These are phyloP conservation scores for Ustilago lituana DNA, from an alignment of 1,284 basidiomycete genomes.

Conservation along the genomic window DNA sequence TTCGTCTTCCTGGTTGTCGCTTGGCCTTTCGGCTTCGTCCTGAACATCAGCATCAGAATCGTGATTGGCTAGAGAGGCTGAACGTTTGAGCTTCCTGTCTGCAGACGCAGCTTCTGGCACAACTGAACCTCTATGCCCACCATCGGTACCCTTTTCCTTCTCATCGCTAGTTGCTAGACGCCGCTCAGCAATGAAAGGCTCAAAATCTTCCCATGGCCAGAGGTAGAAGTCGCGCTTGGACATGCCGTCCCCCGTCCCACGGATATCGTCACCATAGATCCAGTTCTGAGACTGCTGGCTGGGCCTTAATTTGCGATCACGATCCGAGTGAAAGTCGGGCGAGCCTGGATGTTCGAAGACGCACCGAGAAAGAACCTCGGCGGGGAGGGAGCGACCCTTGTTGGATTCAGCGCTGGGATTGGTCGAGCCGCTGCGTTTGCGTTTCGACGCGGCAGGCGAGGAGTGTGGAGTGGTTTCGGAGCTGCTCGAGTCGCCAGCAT, in stretches of 20 bases:
- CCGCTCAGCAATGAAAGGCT: slow-evolving; percentile 39
- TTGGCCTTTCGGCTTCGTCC: slow-evolving; percentile 5
- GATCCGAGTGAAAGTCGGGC: slow-evolving; percentile 36
- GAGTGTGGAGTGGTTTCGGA: slow-evolving; percentile 21
- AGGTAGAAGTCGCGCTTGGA: slow-evolving; percentile 44
- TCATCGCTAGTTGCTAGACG: slow-evolving; percentile 23
- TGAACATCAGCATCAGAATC: not conserved
- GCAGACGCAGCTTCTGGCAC: not conserved
- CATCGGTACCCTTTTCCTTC: slow-evolving; percentile 6
- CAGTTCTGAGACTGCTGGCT: slow-evolving; percentile 32
- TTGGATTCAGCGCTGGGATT: not conserved
- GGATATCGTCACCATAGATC: slow-evolving; percentile 38
- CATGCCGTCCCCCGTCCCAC: slow-evolving; percentile 46
- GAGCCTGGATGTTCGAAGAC: slow-evolving; percentile 43
- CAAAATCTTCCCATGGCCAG: slow-evolving; percentile 47
- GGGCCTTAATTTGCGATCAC: slow-evolving; percentile 16
- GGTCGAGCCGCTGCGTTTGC: slow-evolving; percentile 10
- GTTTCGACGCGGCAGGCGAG: slow-evolving; percentile 7
- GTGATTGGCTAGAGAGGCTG: slow-evolving; percentile 15
- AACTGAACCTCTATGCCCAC: not conserved
- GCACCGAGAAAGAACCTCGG: slow-evolving; percentile 18
- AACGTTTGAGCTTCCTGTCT: slow-evolving; percentile 17
- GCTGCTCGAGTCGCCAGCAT: slow-evolving; percentile 28
- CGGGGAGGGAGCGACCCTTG: slow-evolving; percentile 10
- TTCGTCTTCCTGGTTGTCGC: slow-evolving; percentile 21